Conservation (phyloP, 2,329 filamentous ascomycete species). For the Colletotrichum eremochloae region DNA sequence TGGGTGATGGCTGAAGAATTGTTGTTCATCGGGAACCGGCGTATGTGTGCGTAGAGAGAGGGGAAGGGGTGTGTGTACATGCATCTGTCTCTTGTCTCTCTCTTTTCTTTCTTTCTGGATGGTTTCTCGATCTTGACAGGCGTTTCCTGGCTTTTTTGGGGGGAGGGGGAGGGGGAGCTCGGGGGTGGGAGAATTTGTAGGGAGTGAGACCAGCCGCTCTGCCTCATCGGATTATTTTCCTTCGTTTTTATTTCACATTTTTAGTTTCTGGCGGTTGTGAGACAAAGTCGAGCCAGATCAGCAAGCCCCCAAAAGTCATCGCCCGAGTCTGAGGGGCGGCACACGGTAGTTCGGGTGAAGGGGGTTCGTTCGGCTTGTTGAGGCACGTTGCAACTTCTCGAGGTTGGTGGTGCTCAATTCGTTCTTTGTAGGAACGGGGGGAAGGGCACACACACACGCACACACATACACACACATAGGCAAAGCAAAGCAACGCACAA, state of each 20-base stretch:
- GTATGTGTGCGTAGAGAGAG: constrained; percentile 9
- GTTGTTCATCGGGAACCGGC: constrained; percentile 39
- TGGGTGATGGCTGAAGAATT: constrained; percentile 40
- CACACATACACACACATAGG: no score
- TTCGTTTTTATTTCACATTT: constrained; percentile 6
- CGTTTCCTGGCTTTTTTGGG: neutral
- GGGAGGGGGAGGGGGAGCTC: no score
- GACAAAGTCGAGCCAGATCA: constrained; percentile 31
- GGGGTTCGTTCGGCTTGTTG: constrained; percentile 18
- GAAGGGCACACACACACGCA: neutral
- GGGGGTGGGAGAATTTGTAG: neutral
- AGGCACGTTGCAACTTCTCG: constrained; percentile 35
- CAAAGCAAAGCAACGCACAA: neutral
- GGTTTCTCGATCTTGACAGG: constrained; percentile 4
- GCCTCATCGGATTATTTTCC: neutral
- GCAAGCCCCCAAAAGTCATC: constrained; percentile 8
- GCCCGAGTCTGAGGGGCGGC: constrained; percentile 28
- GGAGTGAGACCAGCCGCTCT: neutral
- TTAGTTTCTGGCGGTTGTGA: constrained; percentile 22
- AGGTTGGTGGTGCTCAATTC: constrained; percentile 29
- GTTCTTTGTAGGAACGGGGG: constrained; percentile 19
- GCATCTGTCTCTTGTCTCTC: constrained; percentile 22
- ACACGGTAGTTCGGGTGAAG: constrained; percentile 16
- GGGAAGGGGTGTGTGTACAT: constrained; percentile 1
- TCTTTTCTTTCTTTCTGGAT: constrained; percentile 17